Evolutionary conservation across 805 yeast genomes (phyloP).

Genomic region (Saccharomycopsis sp.): DNA sequence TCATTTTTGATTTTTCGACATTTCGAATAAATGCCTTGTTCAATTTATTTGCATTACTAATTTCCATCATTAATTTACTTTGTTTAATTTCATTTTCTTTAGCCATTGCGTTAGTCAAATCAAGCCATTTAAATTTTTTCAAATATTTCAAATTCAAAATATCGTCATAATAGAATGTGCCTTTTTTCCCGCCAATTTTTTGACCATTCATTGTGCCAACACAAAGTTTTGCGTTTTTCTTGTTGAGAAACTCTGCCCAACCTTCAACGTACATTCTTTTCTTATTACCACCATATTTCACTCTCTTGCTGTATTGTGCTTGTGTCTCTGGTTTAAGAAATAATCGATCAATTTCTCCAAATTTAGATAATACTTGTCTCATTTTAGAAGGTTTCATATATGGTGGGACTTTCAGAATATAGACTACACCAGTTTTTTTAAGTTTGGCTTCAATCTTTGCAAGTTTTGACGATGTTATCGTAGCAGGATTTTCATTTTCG

Average conservation of each 20-base stretch:
- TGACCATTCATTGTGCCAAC: constrained; percentile 84
- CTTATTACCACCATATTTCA: constrained; percentile 87
- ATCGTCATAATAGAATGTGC: constrained; percentile 88
- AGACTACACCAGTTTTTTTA: constrained; percentile 85
- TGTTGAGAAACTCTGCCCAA: constrained; percentile 87
- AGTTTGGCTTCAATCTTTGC: constrained; percentile 36
- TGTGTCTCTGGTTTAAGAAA: constrained; percentile 83
- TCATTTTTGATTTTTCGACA: neutral
- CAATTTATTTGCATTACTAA: constrained; percentile 80
- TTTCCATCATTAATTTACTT: constrained; percentile 78
- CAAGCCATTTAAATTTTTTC: constrained; percentile 91
- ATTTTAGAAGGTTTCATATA: constrained; percentile 94
- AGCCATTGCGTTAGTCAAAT: constrained; percentile 88
- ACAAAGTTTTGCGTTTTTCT: constrained; percentile 82
- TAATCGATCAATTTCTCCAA: constrained; percentile 83
- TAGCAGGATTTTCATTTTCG: constrained; percentile 14
- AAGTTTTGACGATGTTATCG: constrained; percentile 28
- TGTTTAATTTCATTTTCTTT: constrained; percentile 85
- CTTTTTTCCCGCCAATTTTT: constrained; percentile 86
- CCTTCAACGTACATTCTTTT: constrained; percentile 87
- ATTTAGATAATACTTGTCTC: constrained; percentile 69
- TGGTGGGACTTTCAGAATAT: constrained; percentile 86
- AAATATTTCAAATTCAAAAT: constrained; percentile 84
- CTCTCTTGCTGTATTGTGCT: constrained; percentile 53
- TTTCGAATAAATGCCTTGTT: constrained; percentile 68